phyloP scores from a whole-genome alignment of 345 rosid genomes.

The Corymbia maculata region DNA sequence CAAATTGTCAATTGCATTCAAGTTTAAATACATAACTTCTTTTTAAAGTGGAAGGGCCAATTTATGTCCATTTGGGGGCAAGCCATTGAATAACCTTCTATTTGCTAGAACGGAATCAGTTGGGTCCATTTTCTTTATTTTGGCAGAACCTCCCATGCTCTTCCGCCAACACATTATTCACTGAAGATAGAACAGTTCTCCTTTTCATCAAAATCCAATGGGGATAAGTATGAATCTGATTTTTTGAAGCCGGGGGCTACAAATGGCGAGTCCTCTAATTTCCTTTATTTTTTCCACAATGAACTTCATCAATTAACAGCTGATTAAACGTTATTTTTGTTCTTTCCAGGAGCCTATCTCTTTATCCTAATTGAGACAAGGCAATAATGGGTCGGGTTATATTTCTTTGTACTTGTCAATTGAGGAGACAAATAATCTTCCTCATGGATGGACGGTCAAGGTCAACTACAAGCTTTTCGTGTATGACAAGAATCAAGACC shows the following conservation, averaged over 20 bases:
- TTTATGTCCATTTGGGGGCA: too few relatives aligned
- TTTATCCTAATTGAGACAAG: slow-evolving; percentile 6
- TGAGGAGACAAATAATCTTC: background rate
- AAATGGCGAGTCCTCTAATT: background rate
- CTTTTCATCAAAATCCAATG: background rate
- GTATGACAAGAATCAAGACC: background rate
- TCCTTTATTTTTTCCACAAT: background rate
- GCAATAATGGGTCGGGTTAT: background rate
- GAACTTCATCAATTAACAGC: too few relatives aligned
- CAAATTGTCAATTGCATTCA: too few relatives aligned
- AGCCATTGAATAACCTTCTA: too few relatives aligned
- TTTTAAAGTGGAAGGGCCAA: too few relatives aligned
- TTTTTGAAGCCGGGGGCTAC: background rate
- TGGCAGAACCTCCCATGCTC: background rate
- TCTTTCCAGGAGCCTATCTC: background rate
- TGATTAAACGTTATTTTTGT: too few relatives aligned
- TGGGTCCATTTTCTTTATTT: too few relatives aligned
- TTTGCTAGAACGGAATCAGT: too few relatives aligned
- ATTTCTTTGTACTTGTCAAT: background rate
- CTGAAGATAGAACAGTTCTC: background rate
- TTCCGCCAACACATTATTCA: background rate
- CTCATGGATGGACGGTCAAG: background rate
- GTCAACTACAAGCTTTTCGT: background rate
- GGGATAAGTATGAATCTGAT: background rate
- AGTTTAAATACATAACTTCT: too few relatives aligned